Conservation (phyloP, 208 protist genomes). For the Herpetomonas tarakana region DNA sequence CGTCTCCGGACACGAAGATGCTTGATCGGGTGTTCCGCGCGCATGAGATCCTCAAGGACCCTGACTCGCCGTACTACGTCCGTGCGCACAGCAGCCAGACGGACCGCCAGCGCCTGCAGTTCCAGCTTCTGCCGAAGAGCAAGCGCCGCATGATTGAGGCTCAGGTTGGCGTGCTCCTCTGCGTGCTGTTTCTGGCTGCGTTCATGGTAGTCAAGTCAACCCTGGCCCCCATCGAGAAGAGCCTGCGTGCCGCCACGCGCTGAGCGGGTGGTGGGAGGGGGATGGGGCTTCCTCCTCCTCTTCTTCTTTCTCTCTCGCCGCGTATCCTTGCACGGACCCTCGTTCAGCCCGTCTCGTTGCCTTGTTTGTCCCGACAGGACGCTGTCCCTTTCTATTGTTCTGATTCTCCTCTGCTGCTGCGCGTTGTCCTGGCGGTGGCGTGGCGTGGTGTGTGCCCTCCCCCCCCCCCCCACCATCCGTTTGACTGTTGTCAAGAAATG, state of each 20-base stretch:
- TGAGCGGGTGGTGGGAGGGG: conserved; percentile 5
- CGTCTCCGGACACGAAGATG: conserved; percentile 64
- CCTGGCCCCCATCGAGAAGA: conserved; percentile 65
- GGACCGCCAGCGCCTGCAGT: conserved; percentile 75
- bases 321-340: no score
- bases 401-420: no score
- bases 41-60: conserved; percentile 81
- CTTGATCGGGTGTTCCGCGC: conserved; percentile 73
- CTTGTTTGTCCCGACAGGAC: no score
- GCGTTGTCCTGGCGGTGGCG: no score
- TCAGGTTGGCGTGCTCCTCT: conserved; percentile 60
- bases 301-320: no score
- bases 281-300: no score
- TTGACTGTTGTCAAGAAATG: no score
- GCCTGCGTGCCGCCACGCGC: conserved; percentile 63
- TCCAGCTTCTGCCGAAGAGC: conserved; percentile 74
- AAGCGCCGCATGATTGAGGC: conserved; percentile 61
- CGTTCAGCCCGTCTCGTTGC: no score
- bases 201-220: conserved; percentile 52
- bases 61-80: conserved; percentile 77
- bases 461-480: no score
- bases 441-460: no score
- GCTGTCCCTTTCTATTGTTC: no score
- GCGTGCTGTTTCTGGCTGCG: conserved; percentile 29
- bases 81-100: conserved; percentile 68